Percentiles rank a stretch among this genome's conserved stretches.
Evolutionary conservation across 495 filamentous ascomycete species (phyloP).

Genomic region (Echria macrotheca): DNA sequence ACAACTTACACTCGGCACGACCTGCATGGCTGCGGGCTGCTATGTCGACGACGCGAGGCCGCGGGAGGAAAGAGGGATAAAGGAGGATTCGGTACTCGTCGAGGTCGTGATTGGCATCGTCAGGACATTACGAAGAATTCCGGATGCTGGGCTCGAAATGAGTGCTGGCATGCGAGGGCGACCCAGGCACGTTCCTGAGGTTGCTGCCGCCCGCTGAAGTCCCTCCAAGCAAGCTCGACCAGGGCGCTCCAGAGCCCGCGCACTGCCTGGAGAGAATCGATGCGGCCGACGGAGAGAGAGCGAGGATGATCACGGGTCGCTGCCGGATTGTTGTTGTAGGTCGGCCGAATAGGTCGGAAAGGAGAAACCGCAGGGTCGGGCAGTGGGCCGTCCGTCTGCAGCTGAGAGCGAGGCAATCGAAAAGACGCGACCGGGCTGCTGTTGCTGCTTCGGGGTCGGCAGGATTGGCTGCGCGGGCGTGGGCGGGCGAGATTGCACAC

Average conservation of each 20-base stretch:
- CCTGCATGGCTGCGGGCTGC: slow-evolving; percentile 49
- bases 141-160: slow-evolving; percentile 13
- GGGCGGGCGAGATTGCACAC: slow-evolving; percentile 8
- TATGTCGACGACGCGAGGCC: slow-evolving; percentile 36
- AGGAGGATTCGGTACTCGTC: slow-evolving; percentile 33
- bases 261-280: slow-evolving; percentile 3
- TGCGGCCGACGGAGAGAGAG: too few species aligned
- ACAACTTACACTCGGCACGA: slow-evolving; percentile 58
- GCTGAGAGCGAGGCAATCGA: slow-evolving; percentile 10
- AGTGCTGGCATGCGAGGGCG: slow-evolving; percentile 21
- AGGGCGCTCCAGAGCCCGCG: neutral
- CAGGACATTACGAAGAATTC: slow-evolving; percentile 28
- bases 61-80: slow-evolving; percentile 29
- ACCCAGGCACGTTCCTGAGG: slow-evolving; percentile 23
- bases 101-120: slow-evolving; percentile 35
- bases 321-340: too few species aligned
- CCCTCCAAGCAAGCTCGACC: slow-evolving; percentile 4
- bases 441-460: too few species aligned
- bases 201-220: neutral
- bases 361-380: neutral
- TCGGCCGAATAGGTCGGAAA: too few species aligned
- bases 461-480: slow-evolving; percentile 15
- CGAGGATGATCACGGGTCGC: too few species aligned
- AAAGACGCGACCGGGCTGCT: slow-evolving; percentile 7
- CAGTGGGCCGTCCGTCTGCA: neutral